phyloP scores from a whole-genome alignment of 2,329 filamentous ascomycete genomes.

The Sarocladiaceae sp. region DNA sequence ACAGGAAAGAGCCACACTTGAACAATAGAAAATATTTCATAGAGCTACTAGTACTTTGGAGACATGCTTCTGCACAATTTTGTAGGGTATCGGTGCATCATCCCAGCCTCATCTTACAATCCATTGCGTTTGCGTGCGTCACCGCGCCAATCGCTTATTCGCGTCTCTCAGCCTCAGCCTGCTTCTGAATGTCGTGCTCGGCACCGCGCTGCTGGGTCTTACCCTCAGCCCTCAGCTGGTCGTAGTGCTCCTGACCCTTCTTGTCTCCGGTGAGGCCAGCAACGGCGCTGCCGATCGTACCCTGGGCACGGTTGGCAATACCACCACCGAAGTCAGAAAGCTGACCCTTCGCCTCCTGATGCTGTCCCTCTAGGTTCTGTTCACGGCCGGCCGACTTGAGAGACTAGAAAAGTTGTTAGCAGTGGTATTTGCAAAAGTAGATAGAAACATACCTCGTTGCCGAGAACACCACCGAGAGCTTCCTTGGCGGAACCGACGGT shows the following conservation, averaged over 20 bases:
- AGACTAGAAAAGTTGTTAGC: slow-evolving; percentile 31
- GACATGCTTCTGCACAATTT: slow-evolving; percentile 5
- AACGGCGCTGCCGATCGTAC: slow-evolving; percentile 63
- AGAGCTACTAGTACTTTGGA: background rate
- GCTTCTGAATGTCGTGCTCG: slow-evolving; percentile 73
- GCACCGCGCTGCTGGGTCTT: slow-evolving; percentile 81
- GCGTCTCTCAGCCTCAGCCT: slow-evolving; percentile 42
- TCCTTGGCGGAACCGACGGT: slow-evolving; percentile 85
- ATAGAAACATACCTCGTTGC: slow-evolving; percentile 52
- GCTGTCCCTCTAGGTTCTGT: slow-evolving; percentile 76
- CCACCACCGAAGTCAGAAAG: slow-evolving; percentile 65
- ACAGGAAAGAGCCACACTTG: too few relatives aligned
- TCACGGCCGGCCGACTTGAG: slow-evolving; percentile 67
- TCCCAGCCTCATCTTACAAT: background rate
- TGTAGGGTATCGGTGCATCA: slow-evolving; percentile 11
- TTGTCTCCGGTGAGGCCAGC: slow-evolving; percentile 69
- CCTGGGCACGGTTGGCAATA: slow-evolving; percentile 58
- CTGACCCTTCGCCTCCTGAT: slow-evolving; percentile 78
- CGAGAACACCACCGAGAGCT: slow-evolving; percentile 65
- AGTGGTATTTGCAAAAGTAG: background rate
- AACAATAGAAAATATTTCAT: background rate
- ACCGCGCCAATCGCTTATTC: background rate
- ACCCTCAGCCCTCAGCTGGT: slow-evolving; percentile 68
- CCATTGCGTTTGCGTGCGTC: background rate
- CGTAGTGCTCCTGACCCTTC: slow-evolving; percentile 56